phyloP scores from a whole-genome alignment of 2,329 filamentous ascomycete genomes.

The Aspergillus pseudoviridinutans region DNA sequence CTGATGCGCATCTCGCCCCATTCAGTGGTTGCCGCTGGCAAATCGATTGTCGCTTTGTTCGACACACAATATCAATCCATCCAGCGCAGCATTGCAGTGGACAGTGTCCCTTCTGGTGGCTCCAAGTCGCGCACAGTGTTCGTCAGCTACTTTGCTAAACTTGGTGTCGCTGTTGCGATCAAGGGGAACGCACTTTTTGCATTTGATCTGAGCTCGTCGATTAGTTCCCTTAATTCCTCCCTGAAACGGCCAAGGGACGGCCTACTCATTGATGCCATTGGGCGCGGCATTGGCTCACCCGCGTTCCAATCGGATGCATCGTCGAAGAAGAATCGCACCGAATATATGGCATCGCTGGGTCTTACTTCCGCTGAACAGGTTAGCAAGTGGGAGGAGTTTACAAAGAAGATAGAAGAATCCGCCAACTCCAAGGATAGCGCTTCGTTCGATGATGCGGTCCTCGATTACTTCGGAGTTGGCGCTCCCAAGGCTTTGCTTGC shows the following conservation, averaged over 20 bases:
- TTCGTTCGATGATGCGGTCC: slow-evolving; percentile 34
- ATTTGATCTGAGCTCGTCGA: slow-evolving; percentile 39
- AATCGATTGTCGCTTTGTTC: slow-evolving; percentile 42
- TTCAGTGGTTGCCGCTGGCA: slow-evolving; percentile 39
- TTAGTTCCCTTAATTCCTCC: slow-evolving; percentile 24
- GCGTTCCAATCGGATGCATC: slow-evolving; percentile 25
- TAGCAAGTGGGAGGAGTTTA: slow-evolving; percentile 33
- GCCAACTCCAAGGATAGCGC: slow-evolving; percentile 22
- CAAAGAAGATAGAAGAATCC: slow-evolving; percentile 25
- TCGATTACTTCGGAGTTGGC: slow-evolving; percentile 25
- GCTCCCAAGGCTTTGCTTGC: slow-evolving; percentile 20
- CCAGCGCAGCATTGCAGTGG: slow-evolving; percentile 37
- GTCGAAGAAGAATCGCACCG: slow-evolving; percentile 27
- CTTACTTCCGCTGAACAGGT: slow-evolving; percentile 30
- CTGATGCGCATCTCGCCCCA: slow-evolving; percentile 42
- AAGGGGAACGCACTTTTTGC: slow-evolving; percentile 41
- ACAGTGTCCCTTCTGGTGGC: slow-evolving; percentile 25
- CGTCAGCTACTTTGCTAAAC: slow-evolving; percentile 43
- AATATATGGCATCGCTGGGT: slow-evolving; percentile 28
- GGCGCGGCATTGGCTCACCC: slow-evolving; percentile 37
- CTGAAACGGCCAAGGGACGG: slow-evolving; percentile 40
- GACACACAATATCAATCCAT: slow-evolving; percentile 46
- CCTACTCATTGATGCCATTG: slow-evolving; percentile 41
- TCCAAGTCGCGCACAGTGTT: slow-evolving; percentile 31
- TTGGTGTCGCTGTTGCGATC: slow-evolving; percentile 40